A percentile compares a stretch with the other conserved stretches of the same genome.
Conservation (phyloP, 2,329 filamentous ascomycete species). For the Sporothrix dimorphospora region DNA sequence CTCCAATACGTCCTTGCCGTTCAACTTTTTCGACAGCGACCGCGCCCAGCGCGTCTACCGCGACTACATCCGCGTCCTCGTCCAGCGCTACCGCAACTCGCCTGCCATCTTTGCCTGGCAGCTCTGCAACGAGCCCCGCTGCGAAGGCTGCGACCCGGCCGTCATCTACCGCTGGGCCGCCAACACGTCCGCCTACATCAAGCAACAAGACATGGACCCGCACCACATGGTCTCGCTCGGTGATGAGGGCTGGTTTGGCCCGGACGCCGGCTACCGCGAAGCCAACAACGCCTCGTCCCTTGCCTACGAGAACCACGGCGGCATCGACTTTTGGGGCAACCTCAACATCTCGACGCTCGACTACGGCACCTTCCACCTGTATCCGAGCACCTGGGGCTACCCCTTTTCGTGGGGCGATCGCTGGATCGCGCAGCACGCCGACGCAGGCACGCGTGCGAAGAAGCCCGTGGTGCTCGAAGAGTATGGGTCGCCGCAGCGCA, state of each 20-base stretch:
- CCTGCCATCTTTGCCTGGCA: slow-evolving; percentile 59
- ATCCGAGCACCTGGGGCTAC: slow-evolving; percentile 41
- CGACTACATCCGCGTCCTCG: slow-evolving; percentile 53
- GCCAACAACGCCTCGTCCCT: slow-evolving; percentile 48
- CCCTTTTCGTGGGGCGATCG: slow-evolving; percentile 26
- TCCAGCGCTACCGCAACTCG: slow-evolving; percentile 53
- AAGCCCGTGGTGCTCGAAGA: slow-evolving; percentile 30
- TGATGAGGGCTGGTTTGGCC: slow-evolving; percentile 63
- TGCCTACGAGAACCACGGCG: slow-evolving; percentile 53
- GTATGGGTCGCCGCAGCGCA: slow-evolving; percentile 28
- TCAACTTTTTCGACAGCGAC: slow-evolving; percentile 21
- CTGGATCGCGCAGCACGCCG: slow-evolving; percentile 33
- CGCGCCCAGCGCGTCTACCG: slow-evolving; percentile 59
- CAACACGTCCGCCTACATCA: slow-evolving; percentile 56
- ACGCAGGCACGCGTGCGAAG: slow-evolving; percentile 6
- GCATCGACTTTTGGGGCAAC: slow-evolving; percentile 56
- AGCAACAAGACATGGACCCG: slow-evolving; percentile 36
- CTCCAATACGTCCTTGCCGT: slow-evolving; percentile 25
- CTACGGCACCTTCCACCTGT: slow-evolving; percentile 56
- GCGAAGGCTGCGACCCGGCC: slow-evolving; percentile 52
- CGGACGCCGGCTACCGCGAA: slow-evolving; percentile 54
- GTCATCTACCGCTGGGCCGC: slow-evolving; percentile 61
- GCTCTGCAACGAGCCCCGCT: slow-evolving; percentile 60
- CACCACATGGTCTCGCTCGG: slow-evolving; percentile 65
- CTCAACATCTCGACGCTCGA: slow-evolving; percentile 57